These are phyloP conservation scores for Aurifilum marmelostoma DNA, from an alignment of 2,329 filamentous ascomycete species.

Conservation along the genomic window DNA sequence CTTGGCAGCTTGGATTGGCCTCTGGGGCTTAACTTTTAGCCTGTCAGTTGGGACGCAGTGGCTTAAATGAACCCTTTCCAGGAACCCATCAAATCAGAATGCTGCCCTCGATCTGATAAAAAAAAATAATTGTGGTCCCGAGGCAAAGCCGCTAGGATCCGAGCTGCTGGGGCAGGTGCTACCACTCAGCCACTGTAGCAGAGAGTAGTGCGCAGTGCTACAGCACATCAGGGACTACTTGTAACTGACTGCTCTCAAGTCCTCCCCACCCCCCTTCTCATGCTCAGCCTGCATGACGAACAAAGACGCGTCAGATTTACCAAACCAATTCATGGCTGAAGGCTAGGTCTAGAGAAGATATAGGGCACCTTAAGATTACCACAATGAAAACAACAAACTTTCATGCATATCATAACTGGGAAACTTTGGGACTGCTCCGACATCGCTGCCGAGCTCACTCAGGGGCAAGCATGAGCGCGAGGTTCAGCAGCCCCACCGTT, in stretches of 20 bases:
- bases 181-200: not conserved
- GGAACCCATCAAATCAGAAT: not conserved
- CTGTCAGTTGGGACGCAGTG: not conserved
- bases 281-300: not conserved
- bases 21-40: not conserved
- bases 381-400: not conserved
- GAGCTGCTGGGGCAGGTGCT: not conserved
- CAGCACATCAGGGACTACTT: too few relatives aligned
- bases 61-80: not conserved
- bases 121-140: conserved; percentile 7
- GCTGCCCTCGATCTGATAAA: conserved; percentile 12
- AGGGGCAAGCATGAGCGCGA: not conserved
- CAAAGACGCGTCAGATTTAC: not conserved
- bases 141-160: not conserved
- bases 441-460: not conserved
- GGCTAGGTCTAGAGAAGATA: not conserved
- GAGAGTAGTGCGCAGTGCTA: not conserved
- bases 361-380: not conserved
- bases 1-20: too few relatives aligned
- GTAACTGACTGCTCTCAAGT: too few relatives aligned
- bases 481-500: not conserved
- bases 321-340: not conserved
- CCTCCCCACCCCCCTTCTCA: too few relatives aligned
- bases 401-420: not conserved
- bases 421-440: not conserved